These are phyloP conservation scores for Nyctanthes arbortristis DNA, from an alignment of 257 asterid genomes.

Conservation along the genomic window DNA sequence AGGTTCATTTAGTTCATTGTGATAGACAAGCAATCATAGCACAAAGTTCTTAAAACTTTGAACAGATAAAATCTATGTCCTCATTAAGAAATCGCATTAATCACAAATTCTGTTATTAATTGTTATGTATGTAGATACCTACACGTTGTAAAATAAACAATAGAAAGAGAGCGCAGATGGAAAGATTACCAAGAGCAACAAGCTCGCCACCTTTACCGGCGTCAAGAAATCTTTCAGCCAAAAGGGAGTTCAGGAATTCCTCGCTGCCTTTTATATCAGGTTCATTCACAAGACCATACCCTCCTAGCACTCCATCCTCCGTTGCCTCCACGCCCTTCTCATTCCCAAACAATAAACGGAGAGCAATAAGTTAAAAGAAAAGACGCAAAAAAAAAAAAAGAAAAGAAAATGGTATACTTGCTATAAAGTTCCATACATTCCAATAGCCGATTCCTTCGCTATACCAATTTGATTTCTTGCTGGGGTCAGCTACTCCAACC, in stretches of 20 bases:
- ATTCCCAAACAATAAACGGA: slow-evolving; percentile 5
- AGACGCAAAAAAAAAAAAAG: background rate
- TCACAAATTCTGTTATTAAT: background rate
- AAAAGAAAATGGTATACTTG: background rate
- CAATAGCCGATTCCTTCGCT: slow-evolving; percentile 77
- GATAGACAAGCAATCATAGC: background rate
- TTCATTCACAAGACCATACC: slow-evolving; percentile 74
- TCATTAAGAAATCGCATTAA: background rate
- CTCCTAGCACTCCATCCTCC: slow-evolving; percentile 95
- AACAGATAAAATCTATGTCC: background rate
- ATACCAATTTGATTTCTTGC: slow-evolving; percentile 81
- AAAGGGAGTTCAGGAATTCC: slow-evolving; percentile 61
- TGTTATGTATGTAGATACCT: background rate
- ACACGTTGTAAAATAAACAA: background rate
- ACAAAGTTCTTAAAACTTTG: background rate
- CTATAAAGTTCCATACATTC: slow-evolving; percentile 45
- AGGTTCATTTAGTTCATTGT: background rate
- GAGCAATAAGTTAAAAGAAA: too few species aligned
- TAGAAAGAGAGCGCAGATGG: slow-evolving; percentile 4
- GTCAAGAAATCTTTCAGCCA: slow-evolving; percentile 66
- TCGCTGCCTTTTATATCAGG: slow-evolving; percentile 80
- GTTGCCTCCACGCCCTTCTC: slow-evolving; percentile 93
- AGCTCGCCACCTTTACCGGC: slow-evolving; percentile 59
- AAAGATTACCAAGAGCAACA: slow-evolving; percentile 72
- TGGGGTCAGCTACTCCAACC: slow-evolving; percentile 63